These are phyloP conservation scores for Debaryomycetaceae sp. DNA, from an alignment of 1,139 yeast species.

Conservation along the genomic window DNA sequence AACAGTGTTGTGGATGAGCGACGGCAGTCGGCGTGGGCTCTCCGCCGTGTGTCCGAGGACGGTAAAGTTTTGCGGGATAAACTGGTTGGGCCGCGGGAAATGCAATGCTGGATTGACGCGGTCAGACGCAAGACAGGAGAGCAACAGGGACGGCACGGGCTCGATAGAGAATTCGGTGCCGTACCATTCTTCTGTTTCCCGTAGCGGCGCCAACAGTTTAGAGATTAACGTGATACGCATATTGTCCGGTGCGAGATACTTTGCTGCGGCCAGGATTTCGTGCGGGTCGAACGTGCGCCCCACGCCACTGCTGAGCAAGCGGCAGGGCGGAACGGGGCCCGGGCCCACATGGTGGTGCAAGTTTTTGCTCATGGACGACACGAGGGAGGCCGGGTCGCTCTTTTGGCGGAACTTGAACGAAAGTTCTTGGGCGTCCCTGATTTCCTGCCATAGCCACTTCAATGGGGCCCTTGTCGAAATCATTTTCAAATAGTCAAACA, in stretches of 20 bases:
- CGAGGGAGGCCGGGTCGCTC: conserved; percentile 50
- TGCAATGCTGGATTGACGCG: conserved; percentile 33
- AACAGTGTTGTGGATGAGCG: conserved; percentile 21
- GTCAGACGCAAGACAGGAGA: conserved; percentile 19
- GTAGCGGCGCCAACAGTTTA: conserved; percentile 29
- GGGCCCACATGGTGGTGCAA: conserved; percentile 30
- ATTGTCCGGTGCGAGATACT: conserved; percentile 44
- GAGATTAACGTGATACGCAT: conserved; percentile 52
- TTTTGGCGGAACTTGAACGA: conserved; percentile 63
- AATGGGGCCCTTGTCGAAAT: conserved; percentile 44
- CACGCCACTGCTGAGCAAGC: conserved; percentile 48
- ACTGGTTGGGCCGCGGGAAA: conserved; percentile 64
- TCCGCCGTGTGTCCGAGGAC: conserved; percentile 34
- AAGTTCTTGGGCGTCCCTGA: conserved; percentile 33
- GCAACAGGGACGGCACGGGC: conserved; percentile 30
- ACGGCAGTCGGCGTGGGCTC: conserved; percentile 25
- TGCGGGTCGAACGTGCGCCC: conserved; percentile 49
- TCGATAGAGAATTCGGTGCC: conserved; percentile 66
- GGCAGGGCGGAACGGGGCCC: conserved; percentile 48
- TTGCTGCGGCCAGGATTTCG: conserved; percentile 40
- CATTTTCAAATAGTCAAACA: conserved; percentile 66
- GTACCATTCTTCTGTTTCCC: conserved; percentile 67
- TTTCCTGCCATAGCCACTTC: conserved; percentile 42
- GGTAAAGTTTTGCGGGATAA: conserved; percentile 68
- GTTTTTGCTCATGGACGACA: conserved; percentile 35